A percentile compares a stretch with the other conserved stretches of the same genome.
Conservation (phyloP, 495 filamentous ascomycete genomes). For the Staphylotrichum longicolle region DNA sequence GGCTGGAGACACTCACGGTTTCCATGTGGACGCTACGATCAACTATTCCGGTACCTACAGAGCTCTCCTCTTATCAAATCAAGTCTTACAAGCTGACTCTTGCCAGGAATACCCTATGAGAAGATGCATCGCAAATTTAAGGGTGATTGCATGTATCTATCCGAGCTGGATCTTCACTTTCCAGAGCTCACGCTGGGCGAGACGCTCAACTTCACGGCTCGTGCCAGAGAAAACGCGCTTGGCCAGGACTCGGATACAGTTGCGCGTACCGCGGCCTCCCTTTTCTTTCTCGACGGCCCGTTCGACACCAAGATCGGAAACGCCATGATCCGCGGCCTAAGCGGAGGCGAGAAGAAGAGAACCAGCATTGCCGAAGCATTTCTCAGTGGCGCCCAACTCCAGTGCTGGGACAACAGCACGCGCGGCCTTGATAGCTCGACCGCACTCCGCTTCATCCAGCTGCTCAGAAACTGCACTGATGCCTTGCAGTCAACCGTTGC, state of each 20-base stretch:
- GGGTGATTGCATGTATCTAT: conserved; percentile 75
- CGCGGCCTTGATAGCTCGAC: conserved; percentile 73
- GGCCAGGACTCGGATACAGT: neutral
- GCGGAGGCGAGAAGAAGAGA: conserved; percentile 57
- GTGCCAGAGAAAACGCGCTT: conserved; percentile 60
- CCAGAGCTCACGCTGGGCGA: conserved; percentile 71
- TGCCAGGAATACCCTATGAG: conserved; percentile 67
- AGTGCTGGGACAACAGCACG: conserved; percentile 62
- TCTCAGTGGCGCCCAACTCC: conserved; percentile 39
- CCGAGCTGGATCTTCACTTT: conserved; percentile 76
- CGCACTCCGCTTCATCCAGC: conserved; percentile 69
- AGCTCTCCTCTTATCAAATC: conserved; percentile 37
- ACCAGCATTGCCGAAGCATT: conserved; percentile 50
- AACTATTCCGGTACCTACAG: no score
- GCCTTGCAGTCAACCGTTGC: conserved; percentile 69
- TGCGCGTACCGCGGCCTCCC: no score
- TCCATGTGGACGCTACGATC: neutral
- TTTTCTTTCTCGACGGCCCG: neutral
- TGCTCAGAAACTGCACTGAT: conserved; percentile 72
- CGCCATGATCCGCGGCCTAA: conserved; percentile 45
- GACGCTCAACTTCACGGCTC: conserved; percentile 72
- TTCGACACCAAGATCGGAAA: neutral
- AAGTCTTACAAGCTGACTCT: conserved; percentile 57
- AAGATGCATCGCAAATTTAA: conserved; percentile 65
- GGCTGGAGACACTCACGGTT: conserved; percentile 56